A percentile compares a stretch with the other conserved stretches of the same genome.
These are phyloP conservation scores for Coelastrella sp. DNA, from an alignment of 139 green algal genomes.

Conservation along the genomic window DNA sequence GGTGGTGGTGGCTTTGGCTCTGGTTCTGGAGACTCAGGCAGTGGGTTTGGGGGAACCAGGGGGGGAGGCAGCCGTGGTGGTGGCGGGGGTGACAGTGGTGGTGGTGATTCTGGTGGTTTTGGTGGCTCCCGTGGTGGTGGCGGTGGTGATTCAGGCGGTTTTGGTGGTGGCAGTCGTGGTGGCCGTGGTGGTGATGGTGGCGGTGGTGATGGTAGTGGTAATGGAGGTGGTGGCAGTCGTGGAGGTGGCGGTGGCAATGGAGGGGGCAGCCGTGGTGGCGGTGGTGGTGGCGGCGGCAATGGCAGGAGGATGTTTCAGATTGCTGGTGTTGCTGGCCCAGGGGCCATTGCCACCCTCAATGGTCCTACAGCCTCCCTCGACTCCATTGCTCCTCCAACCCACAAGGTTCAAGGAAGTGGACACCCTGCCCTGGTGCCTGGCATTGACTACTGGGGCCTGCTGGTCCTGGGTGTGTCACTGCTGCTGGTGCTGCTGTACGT, in stretches of 20 bases:
- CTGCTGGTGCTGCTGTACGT: slow-evolving; percentile 6
- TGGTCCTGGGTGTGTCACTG: slow-evolving; percentile 15
- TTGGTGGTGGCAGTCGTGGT: not conserved
- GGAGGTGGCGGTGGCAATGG: not conserved
- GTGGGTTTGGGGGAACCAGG: not conserved
- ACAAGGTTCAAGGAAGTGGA: not conserved
- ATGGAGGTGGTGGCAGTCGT: not conserved
- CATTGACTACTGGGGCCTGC: slow-evolving; percentile 24
- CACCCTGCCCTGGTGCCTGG: not conserved
- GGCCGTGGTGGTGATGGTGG: not conserved
- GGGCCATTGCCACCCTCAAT: too few relatives aligned
- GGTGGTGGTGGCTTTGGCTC: not conserved
- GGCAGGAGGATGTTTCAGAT: too few relatives aligned
- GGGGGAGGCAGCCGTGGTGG: too few relatives aligned
- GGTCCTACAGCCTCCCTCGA: too few relatives aligned
- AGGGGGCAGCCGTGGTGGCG: too few relatives aligned
- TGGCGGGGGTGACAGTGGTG: not conserved
- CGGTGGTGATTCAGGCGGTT: not conserved
- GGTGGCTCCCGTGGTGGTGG: not conserved
- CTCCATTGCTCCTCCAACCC: too few relatives aligned
- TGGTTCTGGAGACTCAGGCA: not conserved
- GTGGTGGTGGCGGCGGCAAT: not conserved
- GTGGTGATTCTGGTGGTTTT: not conserved
- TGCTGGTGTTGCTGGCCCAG: too few relatives aligned
- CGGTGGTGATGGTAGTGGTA: not conserved